Evolutionary conservation across 169 alveolate genomes (phyloP).

Genomic region (Besnoitia besnoiti): DNA sequence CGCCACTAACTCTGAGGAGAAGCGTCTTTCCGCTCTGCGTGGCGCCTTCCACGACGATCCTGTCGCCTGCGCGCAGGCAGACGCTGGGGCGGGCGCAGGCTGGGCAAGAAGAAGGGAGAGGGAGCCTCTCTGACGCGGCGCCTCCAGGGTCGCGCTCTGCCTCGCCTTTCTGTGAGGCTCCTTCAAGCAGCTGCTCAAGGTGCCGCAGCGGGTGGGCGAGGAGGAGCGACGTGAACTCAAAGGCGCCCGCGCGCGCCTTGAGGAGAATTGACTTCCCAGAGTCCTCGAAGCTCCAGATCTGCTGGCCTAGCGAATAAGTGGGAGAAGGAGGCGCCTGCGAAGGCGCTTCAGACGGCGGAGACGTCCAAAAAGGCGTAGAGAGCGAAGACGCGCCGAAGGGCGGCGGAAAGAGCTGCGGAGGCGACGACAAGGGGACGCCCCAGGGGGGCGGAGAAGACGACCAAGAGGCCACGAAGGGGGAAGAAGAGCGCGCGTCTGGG

Average conservation of each 20-base stretch:
- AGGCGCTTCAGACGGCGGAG: not conserved
- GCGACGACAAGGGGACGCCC: not conserved
- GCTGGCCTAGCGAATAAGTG: not conserved
- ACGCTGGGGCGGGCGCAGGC: not conserved
- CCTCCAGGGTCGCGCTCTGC: too few relatives aligned
- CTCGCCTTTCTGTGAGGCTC: not conserved
- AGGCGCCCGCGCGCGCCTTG: not conserved
- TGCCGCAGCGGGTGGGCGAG: not conserved
- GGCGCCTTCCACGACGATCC: not conserved
- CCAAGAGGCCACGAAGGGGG: not conserved
- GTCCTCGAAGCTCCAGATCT: not conserved
- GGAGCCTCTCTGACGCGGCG: too few relatives aligned
- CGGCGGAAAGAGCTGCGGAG: not conserved
- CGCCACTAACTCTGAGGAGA: not conserved
- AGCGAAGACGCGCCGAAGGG: not conserved
- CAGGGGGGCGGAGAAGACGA: too few relatives aligned
- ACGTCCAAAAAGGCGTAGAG: too few relatives aligned
- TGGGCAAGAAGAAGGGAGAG: not conserved
- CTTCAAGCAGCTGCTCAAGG: not conserved
- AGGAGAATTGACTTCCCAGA: not conserved
- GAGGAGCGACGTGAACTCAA: not conserved
- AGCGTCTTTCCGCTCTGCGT: constrained; percentile 34
- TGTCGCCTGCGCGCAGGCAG: constrained; percentile 27
- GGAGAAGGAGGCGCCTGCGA: not conserved
- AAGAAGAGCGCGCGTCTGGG: not conserved